A percentile compares a stretch with the other conserved stretches of the same genome.
phyloP scores from a whole-genome alignment of 108 stramenopile species.

The Chaetoceros tenuissimus region DNA sequence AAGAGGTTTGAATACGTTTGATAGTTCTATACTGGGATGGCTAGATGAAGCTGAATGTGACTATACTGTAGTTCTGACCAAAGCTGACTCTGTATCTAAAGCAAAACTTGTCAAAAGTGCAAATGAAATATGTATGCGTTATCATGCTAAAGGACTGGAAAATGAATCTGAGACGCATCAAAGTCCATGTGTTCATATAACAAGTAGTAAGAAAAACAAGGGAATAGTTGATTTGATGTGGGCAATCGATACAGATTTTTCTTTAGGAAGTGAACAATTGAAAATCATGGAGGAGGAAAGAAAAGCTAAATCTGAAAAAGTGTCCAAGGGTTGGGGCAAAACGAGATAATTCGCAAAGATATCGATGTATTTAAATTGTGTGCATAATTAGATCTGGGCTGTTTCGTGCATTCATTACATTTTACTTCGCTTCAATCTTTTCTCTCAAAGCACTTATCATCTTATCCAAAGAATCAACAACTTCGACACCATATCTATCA shows the following conservation, averaged over 20 bases:
- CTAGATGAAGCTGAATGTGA: conserved; percentile 74
- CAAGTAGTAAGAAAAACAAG: conserved; percentile 26
- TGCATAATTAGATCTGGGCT: too few relatives aligned
- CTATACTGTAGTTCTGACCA: conserved; percentile 70
- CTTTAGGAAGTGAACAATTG: neutral
- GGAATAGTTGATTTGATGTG: conserved; percentile 39
- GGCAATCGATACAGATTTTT: conserved; percentile 41
- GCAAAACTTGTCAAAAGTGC: conserved; percentile 39
- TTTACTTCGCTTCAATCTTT: too few relatives aligned
- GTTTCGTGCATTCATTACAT: too few relatives aligned
- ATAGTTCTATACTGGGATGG: conserved; percentile 71
- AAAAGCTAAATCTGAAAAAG: too few relatives aligned
- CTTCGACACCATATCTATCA: too few relatives aligned
- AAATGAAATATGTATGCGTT: conserved; percentile 73
- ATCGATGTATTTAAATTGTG: too few relatives aligned
- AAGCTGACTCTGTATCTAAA: conserved; percentile 54
- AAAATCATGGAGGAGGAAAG: too few relatives aligned
- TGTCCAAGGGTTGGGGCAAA: too few relatives aligned
- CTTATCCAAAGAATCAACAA: too few relatives aligned
- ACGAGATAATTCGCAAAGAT: too few relatives aligned
- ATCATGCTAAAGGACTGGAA: conserved; percentile 23
- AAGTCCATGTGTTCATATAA: conserved; percentile 41
- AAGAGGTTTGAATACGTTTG: conserved; percentile 32
- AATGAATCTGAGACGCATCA: conserved; percentile 6
- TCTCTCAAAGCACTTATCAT: too few relatives aligned